Evolutionary conservation across 345 rosid species (phyloP), one percentile per base, ranked within the genome.

Genomic region (Lumnitzera littorea): DNA sequence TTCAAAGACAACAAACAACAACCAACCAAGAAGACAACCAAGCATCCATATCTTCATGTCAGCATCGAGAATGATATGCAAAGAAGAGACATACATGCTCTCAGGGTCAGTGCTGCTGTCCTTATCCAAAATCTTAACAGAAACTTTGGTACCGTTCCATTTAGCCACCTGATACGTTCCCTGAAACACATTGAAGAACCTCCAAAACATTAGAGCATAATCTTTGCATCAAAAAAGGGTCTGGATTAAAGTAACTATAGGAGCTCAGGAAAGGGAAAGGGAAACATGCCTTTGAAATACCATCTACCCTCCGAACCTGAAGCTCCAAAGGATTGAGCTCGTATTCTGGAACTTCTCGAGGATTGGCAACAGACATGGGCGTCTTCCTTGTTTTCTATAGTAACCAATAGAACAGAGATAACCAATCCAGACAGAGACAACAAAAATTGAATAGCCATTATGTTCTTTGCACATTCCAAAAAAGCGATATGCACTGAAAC

Each of bases 61-160:
- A 4, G 43, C 11, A 36, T 36, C 7, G 43, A 36, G 51, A 56
- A 62, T 12, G 56, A 27, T 52, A 55, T 4, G 49, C 43, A 36
- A 69, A 55, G 31, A 53, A 41, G 67, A 48, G 53, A 67, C 84
- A 48, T 82, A 90, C 96, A 82, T 82, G 73, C 73, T 77, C 58
- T 94, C 91, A 0, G 80, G 91, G 55, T 88, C 84, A 29, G 85
- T 65, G 57, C 69, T 83, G 67, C 85, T 74, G 53, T 90, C 92
- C 76, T 71, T 84, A 49, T 94, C 97, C 25, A 86, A 81, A 70
- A 94, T 94, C 84, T 94, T 94, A 13, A 90, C 96, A 2, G 91
- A 69, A 55, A 94, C 96, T 75, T 89, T 86, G 12, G 97, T 90
- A 55, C 97, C 99, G 69, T 94, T 94, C 99, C 99, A 94, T 75